Evolutionary conservation across 2,329 filamentous ascomycete species (phyloP).

Genomic region (Elsinoe fawcettii): DNA sequence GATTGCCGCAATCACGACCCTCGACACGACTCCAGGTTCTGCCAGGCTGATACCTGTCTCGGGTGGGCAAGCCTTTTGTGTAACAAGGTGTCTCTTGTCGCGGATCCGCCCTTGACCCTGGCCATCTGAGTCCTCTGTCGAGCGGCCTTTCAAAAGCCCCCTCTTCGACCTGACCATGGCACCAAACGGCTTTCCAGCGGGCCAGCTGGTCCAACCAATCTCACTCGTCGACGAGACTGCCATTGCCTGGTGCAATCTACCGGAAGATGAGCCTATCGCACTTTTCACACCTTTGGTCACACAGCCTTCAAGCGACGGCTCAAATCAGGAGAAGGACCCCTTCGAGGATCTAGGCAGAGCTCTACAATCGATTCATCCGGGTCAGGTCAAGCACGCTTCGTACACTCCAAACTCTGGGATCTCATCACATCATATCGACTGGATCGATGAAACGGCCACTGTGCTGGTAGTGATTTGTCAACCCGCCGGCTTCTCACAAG

Average conservation of each 20-base stretch:
- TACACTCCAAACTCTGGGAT: conserved; percentile 59
- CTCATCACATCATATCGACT: conserved; percentile 54
- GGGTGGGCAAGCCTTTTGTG: background rate
- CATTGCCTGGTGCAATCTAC: conserved; percentile 21
- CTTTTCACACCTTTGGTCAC: conserved; percentile 38
- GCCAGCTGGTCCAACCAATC: conserved; percentile 13
- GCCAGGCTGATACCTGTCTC: conserved; percentile 4
- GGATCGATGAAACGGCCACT: conserved; percentile 52
- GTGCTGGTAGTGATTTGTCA: conserved; percentile 54
- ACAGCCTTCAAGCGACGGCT: conserved; percentile 30
- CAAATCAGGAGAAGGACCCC: conserved; percentile 50
- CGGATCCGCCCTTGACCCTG: background rate
- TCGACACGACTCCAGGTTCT: conserved; percentile 7
- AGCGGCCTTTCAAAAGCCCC: background rate
- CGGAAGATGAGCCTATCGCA: conserved; percentile 35
- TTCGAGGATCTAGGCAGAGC: conserved; percentile 64
- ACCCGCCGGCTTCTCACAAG: background rate
- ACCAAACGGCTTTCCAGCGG: background rate
- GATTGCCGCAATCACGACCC: conserved; percentile 5
- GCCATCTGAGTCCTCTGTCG: background rate
- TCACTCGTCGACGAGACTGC: conserved; percentile 16
- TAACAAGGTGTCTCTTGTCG: background rate
- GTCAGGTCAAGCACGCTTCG: conserved; percentile 61
- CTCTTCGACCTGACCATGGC: background rate
- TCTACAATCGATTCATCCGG: conserved; percentile 50